Evolutionary conservation across 1,284 basidiomycete genomes (phyloP), one percentile per base, ranked within the genome.

Genomic region (Pulveroboletus sp.): DNA sequence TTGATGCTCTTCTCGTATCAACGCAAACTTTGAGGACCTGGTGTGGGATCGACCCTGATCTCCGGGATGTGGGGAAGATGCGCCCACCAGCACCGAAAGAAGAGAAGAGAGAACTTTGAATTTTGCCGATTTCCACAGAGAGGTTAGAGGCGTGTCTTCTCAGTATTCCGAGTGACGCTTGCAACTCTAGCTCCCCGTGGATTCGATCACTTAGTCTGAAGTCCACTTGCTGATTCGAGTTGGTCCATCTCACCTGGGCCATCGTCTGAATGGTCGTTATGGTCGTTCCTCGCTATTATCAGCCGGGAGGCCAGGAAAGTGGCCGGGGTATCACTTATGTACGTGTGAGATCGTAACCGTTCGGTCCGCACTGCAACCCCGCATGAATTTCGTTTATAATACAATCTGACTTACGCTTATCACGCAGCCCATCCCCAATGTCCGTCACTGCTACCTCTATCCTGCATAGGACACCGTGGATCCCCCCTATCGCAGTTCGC

Each of bases 391-490:
- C 21, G 35, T 16, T 11, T 48, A 48, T 36, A 36, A 48, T 36
- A 37, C 47, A 36, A 26, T 54, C 53, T n/a, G 26, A 52, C 45
- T 44, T 32, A 47, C 39, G 10, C 32, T 41, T 29, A 21, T 35
- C 52, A 35, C 16, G 19, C 40, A 50, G 13, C 35, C 43, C 48
- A n/a, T 19, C 39, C 40, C 43, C 54, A 17, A 72, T 63, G 59
- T 58, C 66, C 52, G 47, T 44, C 42, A 35, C 50, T 29, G 64
- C 63, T 32, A 66, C 71, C n/a, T 72, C 75, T 39, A 81, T 84
- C 57, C 71, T 85, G 13, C 80, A 82, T 63, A 72, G 83, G 62
- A 87, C 86, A 5, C 84, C 88, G 1, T 89, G 83, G 83, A 76
- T 66, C 33, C 88, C 85, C 9, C 87, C 87, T 15, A 73, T 90